Evolutionary conservation across 202 grass and related monocot genomes (phyloP).

Genomic region (Panicum hallii): DNA sequence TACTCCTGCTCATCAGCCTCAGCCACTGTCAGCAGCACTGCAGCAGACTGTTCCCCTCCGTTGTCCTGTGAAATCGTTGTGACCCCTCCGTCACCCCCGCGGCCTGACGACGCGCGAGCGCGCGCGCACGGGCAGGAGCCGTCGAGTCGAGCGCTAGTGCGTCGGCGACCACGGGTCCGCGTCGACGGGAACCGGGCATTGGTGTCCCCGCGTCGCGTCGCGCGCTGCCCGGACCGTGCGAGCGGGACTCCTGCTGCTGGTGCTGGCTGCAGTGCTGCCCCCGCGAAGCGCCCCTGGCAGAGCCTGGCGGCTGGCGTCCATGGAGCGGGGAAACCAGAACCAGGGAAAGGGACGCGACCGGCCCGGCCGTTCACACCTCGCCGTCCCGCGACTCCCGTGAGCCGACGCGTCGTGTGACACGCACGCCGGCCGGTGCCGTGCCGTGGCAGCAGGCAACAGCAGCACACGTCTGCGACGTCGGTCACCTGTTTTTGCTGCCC

Average conservation of each 20-base stretch:
- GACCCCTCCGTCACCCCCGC: not conserved
- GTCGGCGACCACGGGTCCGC: conserved; percentile 2
- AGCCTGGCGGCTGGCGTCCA: too few relatives aligned
- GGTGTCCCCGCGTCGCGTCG: conserved; percentile 12
- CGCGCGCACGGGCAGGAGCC: not conserved
- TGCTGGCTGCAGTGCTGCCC: too few relatives aligned
- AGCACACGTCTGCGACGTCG: not conserved
- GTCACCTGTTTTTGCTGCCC: not conserved
- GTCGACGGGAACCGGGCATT: conserved; percentile 19
- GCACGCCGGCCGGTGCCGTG: not conserved
- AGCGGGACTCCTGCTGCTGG: too few relatives aligned
- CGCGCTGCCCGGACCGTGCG: not conserved
- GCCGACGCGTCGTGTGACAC: not conserved
- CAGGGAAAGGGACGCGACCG: not conserved
- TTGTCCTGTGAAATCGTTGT: not conserved
- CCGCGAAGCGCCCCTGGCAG: too few relatives aligned
- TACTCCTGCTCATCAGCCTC: too few relatives aligned
- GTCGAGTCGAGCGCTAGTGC: not conserved
- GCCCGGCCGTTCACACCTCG: conserved; percentile 28
- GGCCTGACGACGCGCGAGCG: not conserved
- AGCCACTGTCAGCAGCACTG: too few relatives aligned
- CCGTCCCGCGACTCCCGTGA: not conserved
- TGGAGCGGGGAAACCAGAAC: not conserved
- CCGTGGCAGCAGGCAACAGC: too few relatives aligned
- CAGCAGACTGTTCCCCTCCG: not conserved